Evolutionary conservation across 441 rosid species (phyloP), one percentile per base, ranked within the genome.

Genomic region (Iberis amara): DNA sequence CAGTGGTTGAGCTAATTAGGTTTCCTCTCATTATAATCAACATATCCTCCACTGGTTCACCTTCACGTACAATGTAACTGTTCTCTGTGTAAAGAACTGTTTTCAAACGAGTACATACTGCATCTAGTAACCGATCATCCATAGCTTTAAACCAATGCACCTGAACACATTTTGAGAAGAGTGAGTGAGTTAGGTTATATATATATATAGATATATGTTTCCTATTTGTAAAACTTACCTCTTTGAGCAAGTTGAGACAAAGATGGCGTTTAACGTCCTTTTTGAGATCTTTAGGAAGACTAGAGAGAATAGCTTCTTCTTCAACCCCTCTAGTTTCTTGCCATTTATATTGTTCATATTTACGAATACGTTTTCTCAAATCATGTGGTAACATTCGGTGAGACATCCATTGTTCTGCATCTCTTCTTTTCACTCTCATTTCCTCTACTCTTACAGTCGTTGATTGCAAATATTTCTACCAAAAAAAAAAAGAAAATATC

Each of bases 401-500:
- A 68, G 75, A 77, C 95, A 87, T 91, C 98, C 98, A 91, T 68
- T 91, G 94, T 64, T 91, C 96, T 0, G 95, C 85, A 67, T 91
- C 37, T 32, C 37, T 32, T 5, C 5, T 32, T n/a, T 32, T 32
- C n/a, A 32, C 2, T 8, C 37, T 32, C 96, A 96, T 87, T 65
- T 91, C 96, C 77, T 91, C 95, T 4, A 83, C 89, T 71, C 98
- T 79, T 55, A 87, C 82, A 1, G 94, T 85, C 51, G 87, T 73
- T 40, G 96, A 87, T 73, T 91, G 96, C 68, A 91, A 74, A 69
- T 83, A 91, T 38, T 96, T 87, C 95, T 91, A 23, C 67, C 65
- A 62, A 21, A 62, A 7, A 60, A 50, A 42, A 26, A 24, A 59
- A 23, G 54, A 62, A 62, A 59, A 68, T 49, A 21, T 61, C 38